Conservation (phyloP, 768 basidiomycete species). For the Russula brevipes region DNA sequence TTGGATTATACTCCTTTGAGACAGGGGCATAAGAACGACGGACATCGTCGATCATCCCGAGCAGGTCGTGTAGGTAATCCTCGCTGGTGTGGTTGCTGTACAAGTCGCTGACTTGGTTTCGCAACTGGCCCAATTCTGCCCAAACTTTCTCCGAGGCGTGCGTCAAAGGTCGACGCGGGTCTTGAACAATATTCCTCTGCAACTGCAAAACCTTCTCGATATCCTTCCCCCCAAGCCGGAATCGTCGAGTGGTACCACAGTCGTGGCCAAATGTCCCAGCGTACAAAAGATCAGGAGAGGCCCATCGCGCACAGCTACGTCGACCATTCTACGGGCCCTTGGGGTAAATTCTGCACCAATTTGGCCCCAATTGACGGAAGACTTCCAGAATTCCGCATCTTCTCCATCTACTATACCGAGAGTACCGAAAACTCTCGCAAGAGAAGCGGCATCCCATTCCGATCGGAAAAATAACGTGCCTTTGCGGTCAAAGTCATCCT, state of each 20-base stretch:
- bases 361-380: neutral
- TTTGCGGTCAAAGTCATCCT: neutral
- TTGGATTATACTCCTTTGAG: too few relatives aligned
- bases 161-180: neutral
- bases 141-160: neutral
- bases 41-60: neutral
- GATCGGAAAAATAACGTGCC: neutral
- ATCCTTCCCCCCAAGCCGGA: neutral
- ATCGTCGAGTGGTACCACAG: neutral
- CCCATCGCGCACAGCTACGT: neutral
- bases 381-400: neutral
- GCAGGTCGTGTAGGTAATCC: too few relatives aligned
- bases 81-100: too few relatives aligned
- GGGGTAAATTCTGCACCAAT: neutral
- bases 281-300: constrained; percentile 12
- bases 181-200: neutral
- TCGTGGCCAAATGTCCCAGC: neutral
- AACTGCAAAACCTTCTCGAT: neutral
- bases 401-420: neutral
- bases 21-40: neutral
- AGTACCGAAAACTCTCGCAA: constrained; percentile 4
- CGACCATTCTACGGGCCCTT: neutral
- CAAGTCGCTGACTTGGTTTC: neutral
- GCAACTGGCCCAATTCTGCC: neutral
- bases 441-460: constrained; percentile 10